phyloP scores from a whole-genome alignment of 2,329 filamentous ascomycete species.

The Trichoderma sp. region DNA sequence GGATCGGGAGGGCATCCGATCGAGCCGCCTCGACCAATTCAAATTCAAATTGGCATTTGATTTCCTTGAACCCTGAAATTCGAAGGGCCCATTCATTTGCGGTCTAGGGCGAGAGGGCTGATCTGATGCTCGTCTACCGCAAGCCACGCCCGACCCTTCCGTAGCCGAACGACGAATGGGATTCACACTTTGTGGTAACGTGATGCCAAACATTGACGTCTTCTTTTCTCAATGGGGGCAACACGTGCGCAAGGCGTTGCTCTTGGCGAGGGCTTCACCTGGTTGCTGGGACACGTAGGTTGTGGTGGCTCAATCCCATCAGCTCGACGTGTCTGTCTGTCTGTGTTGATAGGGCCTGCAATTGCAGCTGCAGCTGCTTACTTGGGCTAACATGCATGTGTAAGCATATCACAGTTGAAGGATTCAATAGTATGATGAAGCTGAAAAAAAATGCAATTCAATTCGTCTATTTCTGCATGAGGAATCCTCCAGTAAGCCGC shows the following conservation, averaged over 20 bases:
- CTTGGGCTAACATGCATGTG: background rate
- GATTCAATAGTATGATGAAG: background rate
- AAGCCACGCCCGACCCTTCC: slow-evolving; percentile 18
- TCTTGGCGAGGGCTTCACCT: background rate
- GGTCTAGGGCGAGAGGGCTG: background rate
- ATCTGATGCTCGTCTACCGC: slow-evolving; percentile 8
- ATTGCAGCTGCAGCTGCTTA: background rate
- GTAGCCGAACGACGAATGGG: slow-evolving; percentile 1
- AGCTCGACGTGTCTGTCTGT: background rate
- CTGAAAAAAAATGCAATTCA: background rate
- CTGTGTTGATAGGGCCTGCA: background rate
- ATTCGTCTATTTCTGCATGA: background rate
- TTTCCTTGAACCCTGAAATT: slow-evolving; percentile 6
- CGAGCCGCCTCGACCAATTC: slow-evolving; percentile 3
- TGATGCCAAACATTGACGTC: background rate
- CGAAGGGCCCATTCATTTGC: background rate
- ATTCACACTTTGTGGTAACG: background rate
- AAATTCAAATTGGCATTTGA: background rate
- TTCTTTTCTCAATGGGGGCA: background rate
- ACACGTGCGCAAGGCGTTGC: slow-evolving; percentile 1
- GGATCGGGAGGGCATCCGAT: slow-evolving; percentile 10
- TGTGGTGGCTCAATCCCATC: background rate
- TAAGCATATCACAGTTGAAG: background rate
- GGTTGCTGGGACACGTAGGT: background rate
- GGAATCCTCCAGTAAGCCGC: background rate